These are phyloP conservation scores for Lasiosphaeria hispida DNA, from an alignment of 495 filamentous ascomycete genomes.

Conservation along the genomic window DNA sequence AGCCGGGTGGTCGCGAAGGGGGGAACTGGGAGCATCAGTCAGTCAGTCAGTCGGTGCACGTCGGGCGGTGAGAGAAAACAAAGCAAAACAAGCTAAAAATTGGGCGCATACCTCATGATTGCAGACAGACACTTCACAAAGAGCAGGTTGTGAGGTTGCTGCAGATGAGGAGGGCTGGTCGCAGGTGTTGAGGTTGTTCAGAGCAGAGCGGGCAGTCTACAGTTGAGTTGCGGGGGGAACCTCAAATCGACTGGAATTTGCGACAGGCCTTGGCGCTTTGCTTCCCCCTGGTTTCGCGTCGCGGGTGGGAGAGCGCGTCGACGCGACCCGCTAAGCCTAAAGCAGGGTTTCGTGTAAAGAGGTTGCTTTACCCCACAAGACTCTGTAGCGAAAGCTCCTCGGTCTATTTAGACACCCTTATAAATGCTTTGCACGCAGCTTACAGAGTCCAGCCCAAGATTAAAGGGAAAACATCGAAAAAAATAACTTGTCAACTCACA, in stretches of 20 bases:
- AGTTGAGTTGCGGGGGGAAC: neutral
- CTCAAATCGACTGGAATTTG: neutral
- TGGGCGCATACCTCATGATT: slow-evolving; percentile 2
- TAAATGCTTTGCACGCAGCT: no score
- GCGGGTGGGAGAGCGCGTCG: slow-evolving; percentile 24
- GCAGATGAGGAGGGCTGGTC: neutral
- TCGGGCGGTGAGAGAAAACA: neutral
- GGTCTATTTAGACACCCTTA: neutral
- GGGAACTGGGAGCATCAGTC: slow-evolving; percentile 53
- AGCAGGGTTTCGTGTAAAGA: slow-evolving; percentile 39
- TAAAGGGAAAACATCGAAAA: no score
- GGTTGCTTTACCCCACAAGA: slow-evolving; percentile 23
- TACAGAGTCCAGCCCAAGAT: no score
- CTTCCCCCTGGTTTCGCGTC: slow-evolving; percentile 27
- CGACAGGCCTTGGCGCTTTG: slow-evolving; percentile 1
- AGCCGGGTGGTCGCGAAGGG: slow-evolving; percentile 76
- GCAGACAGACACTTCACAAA: neutral
- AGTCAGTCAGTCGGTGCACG: slow-evolving; percentile 16
- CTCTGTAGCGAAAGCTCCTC: neutral
- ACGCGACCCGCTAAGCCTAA: slow-evolving; percentile 31
- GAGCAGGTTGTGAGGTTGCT: neutral
- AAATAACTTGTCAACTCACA: no score
- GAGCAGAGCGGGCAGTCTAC: neutral
- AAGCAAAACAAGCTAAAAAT: neutral
- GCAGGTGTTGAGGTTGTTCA: no score